These are phyloP conservation scores for Aegilops sharonensis DNA, from an alignment of 176 grass and related monocot species.

Conservation along the genomic window DNA sequence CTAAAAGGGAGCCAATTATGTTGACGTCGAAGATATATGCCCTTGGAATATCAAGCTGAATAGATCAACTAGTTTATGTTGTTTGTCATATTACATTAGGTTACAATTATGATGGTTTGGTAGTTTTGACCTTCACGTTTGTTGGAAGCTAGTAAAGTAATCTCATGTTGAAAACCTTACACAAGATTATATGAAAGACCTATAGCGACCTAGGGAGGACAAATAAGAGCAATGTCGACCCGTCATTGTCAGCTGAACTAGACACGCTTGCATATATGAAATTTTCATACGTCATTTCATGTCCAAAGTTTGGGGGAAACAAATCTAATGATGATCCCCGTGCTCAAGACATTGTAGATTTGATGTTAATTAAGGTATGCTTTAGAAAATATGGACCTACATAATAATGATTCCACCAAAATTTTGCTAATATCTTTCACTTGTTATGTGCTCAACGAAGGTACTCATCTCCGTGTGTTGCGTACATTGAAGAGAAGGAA, in stretches of 20 bases:
- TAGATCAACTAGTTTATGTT: too few species aligned
- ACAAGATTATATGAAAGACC: slow-evolving; percentile 32
- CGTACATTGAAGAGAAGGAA: slow-evolving; percentile 84
- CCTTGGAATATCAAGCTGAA: too few species aligned
- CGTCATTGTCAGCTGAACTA: slow-evolving; percentile 33
- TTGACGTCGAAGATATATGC: too few species aligned
- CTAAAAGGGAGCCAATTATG: too few species aligned
- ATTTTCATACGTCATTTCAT: slow-evolving; percentile 85
- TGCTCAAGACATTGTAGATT: slow-evolving; percentile 80
- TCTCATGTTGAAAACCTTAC: too few species aligned
- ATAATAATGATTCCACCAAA: background rate
- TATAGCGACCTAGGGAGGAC: slow-evolving; percentile 36
- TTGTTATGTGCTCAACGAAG: slow-evolving; percentile 35
- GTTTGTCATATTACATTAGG: too few species aligned
- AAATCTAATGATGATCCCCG: slow-evolving; percentile 64
- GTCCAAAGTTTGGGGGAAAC: slow-evolving; percentile 68
- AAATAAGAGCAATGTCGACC: slow-evolving; percentile 48
- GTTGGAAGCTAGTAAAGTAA: too few species aligned
- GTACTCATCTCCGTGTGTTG: slow-evolving; percentile 60
- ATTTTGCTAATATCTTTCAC: background rate
- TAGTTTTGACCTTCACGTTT: too few species aligned
- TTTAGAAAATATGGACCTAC: slow-evolving; percentile 9
- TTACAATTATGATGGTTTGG: too few species aligned
- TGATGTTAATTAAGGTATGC: slow-evolving; percentile 68
- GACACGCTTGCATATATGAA: slow-evolving; percentile 68